A percentile compares a stretch with the other conserved stretches of the same genome.
phyloP scores from a whole-genome alignment of 257 asterid genomes.

The Rhazya stricta region DNA sequence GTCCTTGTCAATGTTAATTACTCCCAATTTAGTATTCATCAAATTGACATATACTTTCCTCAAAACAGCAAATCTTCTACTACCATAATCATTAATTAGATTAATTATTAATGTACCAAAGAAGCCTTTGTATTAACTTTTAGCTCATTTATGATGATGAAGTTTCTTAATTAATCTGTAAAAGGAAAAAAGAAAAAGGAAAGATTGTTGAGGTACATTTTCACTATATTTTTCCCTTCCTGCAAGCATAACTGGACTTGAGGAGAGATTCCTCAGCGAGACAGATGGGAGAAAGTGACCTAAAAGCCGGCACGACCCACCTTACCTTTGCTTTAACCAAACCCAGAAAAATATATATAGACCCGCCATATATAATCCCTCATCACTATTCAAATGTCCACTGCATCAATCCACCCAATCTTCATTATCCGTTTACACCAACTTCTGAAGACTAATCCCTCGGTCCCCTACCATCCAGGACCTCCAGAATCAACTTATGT shows the following conservation, averaged over 20 bases:
- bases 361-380: not conserved
- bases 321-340: conserved; percentile 7
- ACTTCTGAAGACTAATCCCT: conserved; percentile 3
- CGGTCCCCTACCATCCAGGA: not conserved
- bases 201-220: not conserved
- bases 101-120: no score
- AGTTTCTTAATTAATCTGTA: no score
- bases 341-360: not conserved
- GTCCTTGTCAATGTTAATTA: not conserved
- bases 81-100: no score
- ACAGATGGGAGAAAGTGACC: conserved; percentile 18
- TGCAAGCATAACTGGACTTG: not conserved
- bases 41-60: no score
- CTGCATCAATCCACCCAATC: not conserved
- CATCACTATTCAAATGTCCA: not conserved
- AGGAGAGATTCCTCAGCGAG: conserved; percentile 23
- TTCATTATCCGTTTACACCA: conserved; percentile 12
- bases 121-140: no score
- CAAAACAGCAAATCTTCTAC: no score
- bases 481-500: not conserved
- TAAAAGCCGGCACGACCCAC: conserved; percentile 44
- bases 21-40: no score
- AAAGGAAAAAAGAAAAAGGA: no score
- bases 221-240: not conserved
- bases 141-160: no score